A percentile compares a stretch with the other conserved stretches of the same genome.
Conservation (phyloP, 2,329 filamentous ascomycete species). For the Aspergillus nomiae region DNA sequence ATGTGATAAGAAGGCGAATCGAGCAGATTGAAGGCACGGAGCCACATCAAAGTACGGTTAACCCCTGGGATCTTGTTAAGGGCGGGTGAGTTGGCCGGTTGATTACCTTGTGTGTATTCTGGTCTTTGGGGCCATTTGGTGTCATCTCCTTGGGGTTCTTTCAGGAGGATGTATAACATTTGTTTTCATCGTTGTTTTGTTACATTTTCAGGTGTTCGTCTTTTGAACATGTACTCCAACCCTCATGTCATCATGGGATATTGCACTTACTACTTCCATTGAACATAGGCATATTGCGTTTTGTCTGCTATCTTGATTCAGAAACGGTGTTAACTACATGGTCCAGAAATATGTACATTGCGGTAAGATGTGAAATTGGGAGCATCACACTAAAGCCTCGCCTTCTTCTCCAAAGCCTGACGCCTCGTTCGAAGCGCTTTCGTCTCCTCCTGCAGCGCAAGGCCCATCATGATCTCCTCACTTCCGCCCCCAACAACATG, state of each 20-base stretch:
- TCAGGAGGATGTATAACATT: background rate
- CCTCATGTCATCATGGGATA: background rate
- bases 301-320: background rate
- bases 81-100: background rate
- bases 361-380: background rate
- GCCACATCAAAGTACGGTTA: background rate
- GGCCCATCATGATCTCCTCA: constrained; percentile 43
- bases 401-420: constrained; percentile 29
- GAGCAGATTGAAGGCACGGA: background rate
- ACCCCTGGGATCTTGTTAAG: constrained; percentile 2
- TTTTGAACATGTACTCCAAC: background rate
- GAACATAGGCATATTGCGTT: background rate
- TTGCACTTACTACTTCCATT: background rate
- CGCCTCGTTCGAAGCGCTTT: constrained; percentile 32
- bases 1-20: background rate
- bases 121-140: background rate
- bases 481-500: constrained; percentile 45
- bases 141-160: background rate
- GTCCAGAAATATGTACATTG: background rate
- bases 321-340: background rate
- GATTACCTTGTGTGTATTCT: background rate
- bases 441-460: constrained; percentile 34
- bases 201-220: background rate
- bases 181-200: background rate
- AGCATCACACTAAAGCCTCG: constrained; percentile 22